A percentile compares a stretch with the other conserved stretches of the same genome.
phyloP scores from a whole-genome alignment of 805 yeast species.

The Metschnikowia kunwiensis region DNA sequence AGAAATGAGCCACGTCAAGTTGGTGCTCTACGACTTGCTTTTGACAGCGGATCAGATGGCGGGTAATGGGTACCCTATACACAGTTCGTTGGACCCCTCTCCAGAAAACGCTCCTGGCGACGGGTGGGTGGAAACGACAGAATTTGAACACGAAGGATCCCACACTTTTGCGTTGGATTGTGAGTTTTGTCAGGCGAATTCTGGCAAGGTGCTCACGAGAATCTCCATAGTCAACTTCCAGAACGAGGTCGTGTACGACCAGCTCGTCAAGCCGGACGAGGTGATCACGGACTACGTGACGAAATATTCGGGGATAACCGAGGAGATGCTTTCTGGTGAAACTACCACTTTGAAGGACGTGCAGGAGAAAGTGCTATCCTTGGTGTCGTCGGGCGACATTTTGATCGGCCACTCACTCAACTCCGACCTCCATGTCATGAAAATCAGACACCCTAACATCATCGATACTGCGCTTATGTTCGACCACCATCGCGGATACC shows the following conservation, averaged over 20 bases:
- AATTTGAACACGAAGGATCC: conserved; percentile 55
- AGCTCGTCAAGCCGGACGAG: conserved; percentile 72
- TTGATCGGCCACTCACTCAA: conserved; percentile 90
- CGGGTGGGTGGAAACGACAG: conserved; percentile 54
- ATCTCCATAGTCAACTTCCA: conserved; percentile 69
- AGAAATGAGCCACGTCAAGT: conserved; percentile 33
- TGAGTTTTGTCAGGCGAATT: conserved; percentile 77
- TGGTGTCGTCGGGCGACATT: conserved; percentile 56
- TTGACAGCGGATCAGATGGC: conserved; percentile 48
- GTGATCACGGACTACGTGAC: conserved; percentile 80
- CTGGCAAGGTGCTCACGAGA: conserved; percentile 69
- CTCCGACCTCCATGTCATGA: conserved; percentile 70
- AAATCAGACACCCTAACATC: conserved; percentile 65
- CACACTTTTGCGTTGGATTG: conserved; percentile 83
- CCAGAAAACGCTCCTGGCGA: conserved; percentile 12
- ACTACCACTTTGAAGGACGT: conserved; percentile 65
- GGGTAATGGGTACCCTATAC: conserved; percentile 59
- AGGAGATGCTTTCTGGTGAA: conserved; percentile 57
- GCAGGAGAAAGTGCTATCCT: conserved; percentile 50
- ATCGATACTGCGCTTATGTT: conserved; percentile 77
- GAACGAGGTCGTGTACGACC: conserved; percentile 61
- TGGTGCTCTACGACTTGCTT: conserved; percentile 51
- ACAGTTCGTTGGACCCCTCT: conserved; percentile 21
- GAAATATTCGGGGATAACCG: conserved; percentile 81
- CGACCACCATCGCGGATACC: conserved; percentile 83